Conservation (phyloP, 2,329 filamentous ascomycete species). For the Daldinia sp. region DNA sequence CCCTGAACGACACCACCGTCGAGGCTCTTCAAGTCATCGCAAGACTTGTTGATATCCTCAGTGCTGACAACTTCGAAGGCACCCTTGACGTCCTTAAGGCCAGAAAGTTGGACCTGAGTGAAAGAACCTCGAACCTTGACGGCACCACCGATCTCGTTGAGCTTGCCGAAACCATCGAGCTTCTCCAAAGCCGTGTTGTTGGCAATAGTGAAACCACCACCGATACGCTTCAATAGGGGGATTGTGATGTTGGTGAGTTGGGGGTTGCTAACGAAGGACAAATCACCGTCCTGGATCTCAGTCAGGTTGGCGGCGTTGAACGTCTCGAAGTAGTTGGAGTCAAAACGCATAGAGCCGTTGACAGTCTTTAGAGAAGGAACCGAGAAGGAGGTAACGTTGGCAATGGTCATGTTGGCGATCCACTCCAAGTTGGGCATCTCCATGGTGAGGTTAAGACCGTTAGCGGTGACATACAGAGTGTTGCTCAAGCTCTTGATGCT, state of each 20-base stretch:
- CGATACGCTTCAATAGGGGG: constrained; percentile 71
- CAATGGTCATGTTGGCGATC: constrained; percentile 82
- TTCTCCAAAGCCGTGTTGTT: constrained; percentile 82
- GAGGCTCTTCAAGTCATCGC: constrained; percentile 62
- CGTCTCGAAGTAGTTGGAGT: constrained; percentile 74
- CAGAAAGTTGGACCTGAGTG: constrained; percentile 72
- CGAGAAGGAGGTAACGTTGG: constrained; percentile 77
- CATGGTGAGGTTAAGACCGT: constrained; percentile 75
- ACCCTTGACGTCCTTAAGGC: constrained; percentile 73
- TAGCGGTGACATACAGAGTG: constrained; percentile 78
- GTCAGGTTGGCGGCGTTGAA: constrained; percentile 77
- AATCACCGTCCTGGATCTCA: constrained; percentile 63
- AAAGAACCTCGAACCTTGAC: constrained; percentile 88
- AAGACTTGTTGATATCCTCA: constrained; percentile 64
- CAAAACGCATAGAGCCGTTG: constrained; percentile 83
- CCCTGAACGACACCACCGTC: constrained; percentile 58
- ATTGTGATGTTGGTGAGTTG: constrained; percentile 78
- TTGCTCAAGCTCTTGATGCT: constrained; percentile 78
- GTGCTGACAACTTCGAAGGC: constrained; percentile 75
- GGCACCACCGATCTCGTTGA: constrained; percentile 78
- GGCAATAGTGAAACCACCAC: constrained; percentile 81
- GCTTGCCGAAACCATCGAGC: constrained; percentile 72
- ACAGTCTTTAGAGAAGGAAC: constrained; percentile 77
- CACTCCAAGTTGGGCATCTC: constrained; percentile 80
- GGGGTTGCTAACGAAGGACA: constrained; percentile 71